Percentiles rank a stretch among this genome's conserved stretches.
Conservation (phyloP, 2,329 filamentous ascomycete genomes). For the Talaromyces atroroseus region DNA sequence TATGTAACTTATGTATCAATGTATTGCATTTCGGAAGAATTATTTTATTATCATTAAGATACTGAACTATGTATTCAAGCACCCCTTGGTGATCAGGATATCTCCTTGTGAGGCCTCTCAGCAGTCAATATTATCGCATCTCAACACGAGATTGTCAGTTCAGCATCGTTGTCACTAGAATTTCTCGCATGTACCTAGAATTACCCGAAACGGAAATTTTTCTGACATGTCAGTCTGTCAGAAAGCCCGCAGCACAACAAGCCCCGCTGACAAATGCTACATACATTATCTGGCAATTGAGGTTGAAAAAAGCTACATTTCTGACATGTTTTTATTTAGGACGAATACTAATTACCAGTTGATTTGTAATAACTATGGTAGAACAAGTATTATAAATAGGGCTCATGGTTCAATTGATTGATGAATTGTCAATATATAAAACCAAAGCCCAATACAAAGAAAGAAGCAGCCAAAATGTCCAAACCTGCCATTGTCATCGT, state of each 20-base stretch:
- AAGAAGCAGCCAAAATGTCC: conserved; percentile 7
- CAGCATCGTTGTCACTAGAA: too few species aligned
- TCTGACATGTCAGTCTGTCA: conserved; percentile 10
- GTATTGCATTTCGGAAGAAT: too few species aligned
- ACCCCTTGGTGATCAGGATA: too few species aligned
- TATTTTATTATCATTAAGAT: too few species aligned
- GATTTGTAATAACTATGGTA: neutral
- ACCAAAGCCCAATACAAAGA: neutral
- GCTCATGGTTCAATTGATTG: neutral
- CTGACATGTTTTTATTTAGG: neutral
- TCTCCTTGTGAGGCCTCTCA: too few species aligned
- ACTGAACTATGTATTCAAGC: too few species aligned
- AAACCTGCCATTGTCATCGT: conserved; percentile 11
- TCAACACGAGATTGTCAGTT: too few species aligned
- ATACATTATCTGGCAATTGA: too few species aligned
- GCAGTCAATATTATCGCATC: too few species aligned
- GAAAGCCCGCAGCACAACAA: neutral
- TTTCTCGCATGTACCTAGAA: neutral
- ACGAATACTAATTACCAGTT: neutral
- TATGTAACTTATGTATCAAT: too few species aligned
- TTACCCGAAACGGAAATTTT: conserved; percentile 6
- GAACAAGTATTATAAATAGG: neutral
- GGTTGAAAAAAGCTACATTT: neutral
- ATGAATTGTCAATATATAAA: neutral
- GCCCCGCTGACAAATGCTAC: neutral